Percentiles rank a stretch among this genome's conserved stretches.
phyloP scores from a whole-genome alignment of 441 rosid genomes.

The Gossypium schwendimanii region DNA sequence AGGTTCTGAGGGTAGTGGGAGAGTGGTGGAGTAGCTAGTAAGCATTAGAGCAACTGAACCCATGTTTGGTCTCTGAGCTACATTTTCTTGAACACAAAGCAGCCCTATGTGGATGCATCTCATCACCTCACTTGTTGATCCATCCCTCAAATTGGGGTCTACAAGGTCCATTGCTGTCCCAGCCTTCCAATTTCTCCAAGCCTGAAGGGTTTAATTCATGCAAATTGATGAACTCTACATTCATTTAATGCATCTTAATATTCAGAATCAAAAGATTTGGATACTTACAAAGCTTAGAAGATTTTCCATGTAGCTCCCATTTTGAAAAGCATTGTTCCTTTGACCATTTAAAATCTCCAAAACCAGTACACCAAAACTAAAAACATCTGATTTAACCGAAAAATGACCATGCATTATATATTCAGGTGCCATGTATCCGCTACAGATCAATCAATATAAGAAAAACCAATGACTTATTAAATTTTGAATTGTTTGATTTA shows the following conservation, averaged over 20 bases:
- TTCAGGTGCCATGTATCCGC: conserved; percentile 21
- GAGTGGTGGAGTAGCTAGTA: conserved; percentile 11
- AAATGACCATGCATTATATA: too few species aligned
- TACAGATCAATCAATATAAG: neutral
- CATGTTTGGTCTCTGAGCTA: conserved; percentile 21
- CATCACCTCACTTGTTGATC: conserved; percentile 17
- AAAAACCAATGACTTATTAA: too few species aligned
- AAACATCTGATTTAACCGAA: too few species aligned
- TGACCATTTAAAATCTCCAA: conserved; percentile 12
- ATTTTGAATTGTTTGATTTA: neutral
- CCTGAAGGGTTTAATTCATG: neutral
- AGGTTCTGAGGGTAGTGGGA: neutral
- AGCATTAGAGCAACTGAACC: conserved; percentile 20
- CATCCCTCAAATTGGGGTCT: conserved; percentile 15
- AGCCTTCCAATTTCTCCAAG: neutral
- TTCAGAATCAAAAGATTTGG: neutral
- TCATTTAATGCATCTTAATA: neutral
- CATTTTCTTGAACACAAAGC: too few species aligned
- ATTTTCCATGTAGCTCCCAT: conserved; percentile 2
- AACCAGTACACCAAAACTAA: too few species aligned
- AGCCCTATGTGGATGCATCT: conserved; percentile 20
- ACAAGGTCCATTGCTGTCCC: conserved; percentile 17
- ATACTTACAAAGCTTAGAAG: conserved; percentile 4
- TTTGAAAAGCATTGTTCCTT: conserved; percentile 11
- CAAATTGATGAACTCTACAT: neutral